A percentile compares a stretch with the other conserved stretches of the same genome.
Evolutionary conservation across 225 moss, liverwort and hornwort genomes (phyloP).

Genomic region (Takakia lepidozioides): DNA sequence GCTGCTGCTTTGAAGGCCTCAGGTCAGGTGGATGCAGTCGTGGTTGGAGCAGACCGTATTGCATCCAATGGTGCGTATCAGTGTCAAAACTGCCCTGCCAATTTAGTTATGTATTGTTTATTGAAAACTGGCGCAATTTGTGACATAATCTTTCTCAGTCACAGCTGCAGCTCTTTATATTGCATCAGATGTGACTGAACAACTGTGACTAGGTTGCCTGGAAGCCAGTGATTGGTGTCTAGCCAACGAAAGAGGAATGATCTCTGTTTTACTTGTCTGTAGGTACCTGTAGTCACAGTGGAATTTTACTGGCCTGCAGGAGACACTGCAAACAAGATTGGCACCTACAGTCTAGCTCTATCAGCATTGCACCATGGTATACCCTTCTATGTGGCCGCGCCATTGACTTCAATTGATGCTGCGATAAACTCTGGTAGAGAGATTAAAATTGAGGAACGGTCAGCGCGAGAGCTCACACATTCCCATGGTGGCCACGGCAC

Average conservation of each 20-base stretch:
- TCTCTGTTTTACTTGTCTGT: neutral
- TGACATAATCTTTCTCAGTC: too few relatives aligned
- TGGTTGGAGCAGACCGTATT: conserved; percentile 90
- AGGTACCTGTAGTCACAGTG: too few relatives aligned
- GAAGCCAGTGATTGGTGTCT: too few relatives aligned
- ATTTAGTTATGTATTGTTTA: too few relatives aligned
- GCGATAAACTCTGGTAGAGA: conserved; percentile 58
- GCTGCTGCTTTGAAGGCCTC: conserved; percentile 62
- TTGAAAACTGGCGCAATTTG: too few relatives aligned
- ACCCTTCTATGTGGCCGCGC: conserved; percentile 88
- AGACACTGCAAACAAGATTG: conserved; percentile 94
- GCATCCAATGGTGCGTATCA: conserved; percentile 49
- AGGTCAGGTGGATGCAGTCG: conserved; percentile 72
- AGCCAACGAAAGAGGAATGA: too few relatives aligned
- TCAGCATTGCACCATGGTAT: conserved; percentile 59
- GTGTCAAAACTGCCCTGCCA: too few relatives aligned
- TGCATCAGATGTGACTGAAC: too few relatives aligned
- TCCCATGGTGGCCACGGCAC: conserved; percentile 67
- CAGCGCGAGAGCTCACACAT: conserved; percentile 69
- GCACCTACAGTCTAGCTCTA: conserved; percentile 71
- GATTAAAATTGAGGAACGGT: conserved; percentile 82
- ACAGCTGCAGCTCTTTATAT: too few relatives aligned
- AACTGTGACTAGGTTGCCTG: too few relatives aligned
- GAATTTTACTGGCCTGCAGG: conserved; percentile 5
- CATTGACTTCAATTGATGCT: conserved; percentile 67